A percentile compares a stretch with the other conserved stretches of the same genome.
Evolutionary conservation across 768 basidiomycete species (phyloP).

Genomic region (Lactifluus rugatus): DNA sequence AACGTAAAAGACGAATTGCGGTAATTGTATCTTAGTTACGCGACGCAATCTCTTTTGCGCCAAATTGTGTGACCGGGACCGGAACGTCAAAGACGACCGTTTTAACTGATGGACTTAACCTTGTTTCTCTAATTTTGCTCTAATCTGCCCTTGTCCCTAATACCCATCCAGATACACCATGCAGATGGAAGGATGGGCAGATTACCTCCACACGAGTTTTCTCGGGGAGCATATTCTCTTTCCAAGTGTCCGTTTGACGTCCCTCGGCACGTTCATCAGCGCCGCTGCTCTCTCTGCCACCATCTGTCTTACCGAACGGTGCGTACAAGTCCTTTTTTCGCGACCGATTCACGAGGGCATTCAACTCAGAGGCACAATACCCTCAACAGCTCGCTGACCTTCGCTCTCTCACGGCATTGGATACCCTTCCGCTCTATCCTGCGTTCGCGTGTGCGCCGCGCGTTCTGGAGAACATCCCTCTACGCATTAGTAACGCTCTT

Average conservation of each 20-base stretch:
- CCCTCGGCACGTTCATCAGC: constrained; percentile 39
- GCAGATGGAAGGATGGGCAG: constrained; percentile 39
- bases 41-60: neutral
- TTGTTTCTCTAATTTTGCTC: neutral
- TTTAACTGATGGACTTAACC: neutral
- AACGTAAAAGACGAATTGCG: too few species aligned
- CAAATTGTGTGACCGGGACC: neutral
- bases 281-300: constrained; percentile 35
- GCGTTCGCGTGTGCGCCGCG: constrained; percentile 35
- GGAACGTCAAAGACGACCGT: too few species aligned
- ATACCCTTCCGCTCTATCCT: constrained; percentile 31
- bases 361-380: neutral
- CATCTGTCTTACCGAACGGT: constrained; percentile 56
- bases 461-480: constrained; percentile 44
- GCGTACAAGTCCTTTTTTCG: constrained; percentile 4
- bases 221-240: constrained; percentile 40
- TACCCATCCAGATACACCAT: constrained; percentile 8
- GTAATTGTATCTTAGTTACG: neutral
- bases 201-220: constrained; percentile 35
- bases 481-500: constrained; percentile 51
- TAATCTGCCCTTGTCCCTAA: neutral
- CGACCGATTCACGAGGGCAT: neutral
- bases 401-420: constrained; percentile 40
- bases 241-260: constrained; percentile 34
- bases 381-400: constrained; percentile 38